Evolutionary conservation across 148 eudicot species (phyloP).

Genomic region (Chenopodium berlandieri): DNA sequence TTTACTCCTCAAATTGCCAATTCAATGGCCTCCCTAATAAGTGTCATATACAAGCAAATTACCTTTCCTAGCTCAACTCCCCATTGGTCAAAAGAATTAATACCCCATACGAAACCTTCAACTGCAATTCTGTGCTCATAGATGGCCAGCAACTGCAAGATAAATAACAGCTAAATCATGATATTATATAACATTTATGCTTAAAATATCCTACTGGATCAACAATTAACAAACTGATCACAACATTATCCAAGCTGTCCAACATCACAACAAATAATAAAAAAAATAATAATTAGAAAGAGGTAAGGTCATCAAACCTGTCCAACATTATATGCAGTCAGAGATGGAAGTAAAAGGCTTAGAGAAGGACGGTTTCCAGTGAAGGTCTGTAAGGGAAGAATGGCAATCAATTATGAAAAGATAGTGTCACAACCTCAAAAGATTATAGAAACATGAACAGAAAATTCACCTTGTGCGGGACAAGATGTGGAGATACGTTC

Average conservation of each 20-base stretch:
- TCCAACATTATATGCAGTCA: slow-evolving; percentile 84
- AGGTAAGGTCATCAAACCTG: slow-evolving; percentile 51
- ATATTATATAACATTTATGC: background rate
- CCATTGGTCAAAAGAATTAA: slow-evolving; percentile 99
- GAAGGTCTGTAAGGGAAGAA: slow-evolving; percentile 65
- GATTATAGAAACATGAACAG: background rate
- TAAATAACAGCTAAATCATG: slow-evolving; percentile 11
- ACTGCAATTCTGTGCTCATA: slow-evolving; percentile 98
- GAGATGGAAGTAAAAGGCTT: slow-evolving; percentile 86
- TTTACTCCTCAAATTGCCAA: background rate
- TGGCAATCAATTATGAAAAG: background rate
- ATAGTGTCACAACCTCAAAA: background rate
- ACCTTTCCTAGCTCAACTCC: slow-evolving; percentile 99
- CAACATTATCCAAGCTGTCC: background rate
- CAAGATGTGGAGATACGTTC: slow-evolving; percentile 73
- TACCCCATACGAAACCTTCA: slow-evolving; percentile 93
- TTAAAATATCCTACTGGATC: background rate
- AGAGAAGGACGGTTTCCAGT: slow-evolving; percentile 96
- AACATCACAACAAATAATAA: too few relatives aligned
- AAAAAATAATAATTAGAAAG: background rate
- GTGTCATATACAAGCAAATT: slow-evolving; percentile 9
- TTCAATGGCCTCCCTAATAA: background rate
- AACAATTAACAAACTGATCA: background rate
- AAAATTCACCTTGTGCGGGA: slow-evolving; percentile 78
- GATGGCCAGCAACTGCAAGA: slow-evolving; percentile 76